Conservation (phyloP, 768 basidiomycete genomes). For the Trichaptum fuscoviolaceum region DNA sequence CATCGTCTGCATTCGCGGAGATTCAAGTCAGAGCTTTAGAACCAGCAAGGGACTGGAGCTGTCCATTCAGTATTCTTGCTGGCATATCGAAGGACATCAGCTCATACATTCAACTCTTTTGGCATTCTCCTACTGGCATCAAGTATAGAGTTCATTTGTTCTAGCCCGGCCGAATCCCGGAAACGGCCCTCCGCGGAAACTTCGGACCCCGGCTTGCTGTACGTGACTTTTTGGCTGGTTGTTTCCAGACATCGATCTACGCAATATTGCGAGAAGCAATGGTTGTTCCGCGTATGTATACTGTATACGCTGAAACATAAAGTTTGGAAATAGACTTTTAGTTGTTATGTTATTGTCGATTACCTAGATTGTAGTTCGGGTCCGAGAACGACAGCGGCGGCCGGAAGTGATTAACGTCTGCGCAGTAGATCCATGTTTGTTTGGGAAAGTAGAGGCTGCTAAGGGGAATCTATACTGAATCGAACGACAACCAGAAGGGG, state of each 20-base stretch:
- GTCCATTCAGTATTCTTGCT: background rate
- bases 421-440: no score
- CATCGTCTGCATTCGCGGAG: background rate
- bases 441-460: no score
- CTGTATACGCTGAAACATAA: background rate
- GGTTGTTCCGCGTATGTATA: background rate
- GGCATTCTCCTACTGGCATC: no score
- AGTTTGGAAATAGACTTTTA: background rate
- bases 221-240: background rate
- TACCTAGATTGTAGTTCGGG: no score
- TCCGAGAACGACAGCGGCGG: no score
- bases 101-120: no score
- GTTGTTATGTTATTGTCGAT: background rate
- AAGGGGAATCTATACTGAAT: no score
- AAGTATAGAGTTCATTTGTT: no score
- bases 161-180: no score
- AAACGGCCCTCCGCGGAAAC: background rate
- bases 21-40: background rate
- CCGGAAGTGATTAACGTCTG: no score
- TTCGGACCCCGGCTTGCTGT: background rate
- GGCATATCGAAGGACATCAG: background rate
- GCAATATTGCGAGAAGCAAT: background rate
- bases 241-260: background rate
- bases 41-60: background rate
- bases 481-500: no score